Base-by-base conservation (phyloP, 495 filamentous ascomycete species). In the Penicillium pancosmium region DNA sequence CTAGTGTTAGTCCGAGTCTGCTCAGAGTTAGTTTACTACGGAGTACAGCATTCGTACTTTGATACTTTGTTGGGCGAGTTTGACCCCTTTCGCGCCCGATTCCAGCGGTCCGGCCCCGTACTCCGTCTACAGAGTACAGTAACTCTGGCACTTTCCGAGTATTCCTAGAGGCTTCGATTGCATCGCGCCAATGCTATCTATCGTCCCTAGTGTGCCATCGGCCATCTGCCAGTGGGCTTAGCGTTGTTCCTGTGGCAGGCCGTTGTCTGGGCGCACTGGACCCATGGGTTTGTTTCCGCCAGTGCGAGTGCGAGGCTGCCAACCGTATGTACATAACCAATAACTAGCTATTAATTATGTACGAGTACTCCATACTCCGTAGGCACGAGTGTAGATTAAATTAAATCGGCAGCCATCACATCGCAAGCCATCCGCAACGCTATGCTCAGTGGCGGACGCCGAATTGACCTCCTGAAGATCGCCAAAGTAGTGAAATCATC, bases 401-500 rank as follows among this genome's bases (percentile, higher is more conserved):
- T 38, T 13, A 12, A 21, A 46, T 46, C n/a, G 27, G 27, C 6
- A 31, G 27, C 27, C 27, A 31, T 31, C 27, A 9, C 27, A 31
- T 31, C 27, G 8, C 27, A 31, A 31, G 27, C 27, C 27, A 31
- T 31, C 27, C 27, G 27, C 27, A 9, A 6, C 27, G 27, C 27
- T 31, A 31, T 31, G 27, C 41, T 46, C 18, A 21, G 16, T 23
- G 50, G 31, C 35, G 6, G 23, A 23, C 23, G 23, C 23, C 23
- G 23, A 23, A 23, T 23, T 23, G 23, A 33, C 19, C 48, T 52
- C 53, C 47, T 57, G 56, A 53, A 49, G 21, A 59, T 47, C 40
- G 35, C 38, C 49, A 25, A 16, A 57, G 52, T 46, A 49, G 35
- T 50, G 51, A 60, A 54, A 47, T 55, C 44, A 50, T 60, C 27